These are phyloP conservation scores for Neofusicoccum ribis DNA, from an alignment of 2,329 filamentous ascomycete species.

Conservation along the genomic window DNA sequence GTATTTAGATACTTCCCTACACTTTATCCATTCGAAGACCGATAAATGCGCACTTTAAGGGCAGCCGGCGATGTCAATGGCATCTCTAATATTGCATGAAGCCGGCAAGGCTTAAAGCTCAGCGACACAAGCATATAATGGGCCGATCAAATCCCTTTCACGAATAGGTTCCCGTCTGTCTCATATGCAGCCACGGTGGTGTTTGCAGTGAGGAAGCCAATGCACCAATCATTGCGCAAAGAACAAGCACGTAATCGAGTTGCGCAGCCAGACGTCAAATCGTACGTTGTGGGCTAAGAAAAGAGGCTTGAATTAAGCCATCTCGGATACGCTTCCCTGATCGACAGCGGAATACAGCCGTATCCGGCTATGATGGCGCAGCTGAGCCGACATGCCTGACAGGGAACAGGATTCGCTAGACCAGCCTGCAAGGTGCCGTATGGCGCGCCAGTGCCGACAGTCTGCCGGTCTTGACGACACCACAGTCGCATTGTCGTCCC, in stretches of 20 bases:
- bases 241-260: not conserved
- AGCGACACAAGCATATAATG: too few relatives aligned
- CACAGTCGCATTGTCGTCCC: not conserved
- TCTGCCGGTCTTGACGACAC: not conserved
- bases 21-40: too few relatives aligned
- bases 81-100: too few relatives aligned
- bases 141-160: too few relatives aligned
- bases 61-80: too few relatives aligned
- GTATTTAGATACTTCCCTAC: too few relatives aligned
- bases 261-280: not conserved
- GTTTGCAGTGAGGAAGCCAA: not conserved
- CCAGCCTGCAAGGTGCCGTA: not conserved
- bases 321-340: not conserved
- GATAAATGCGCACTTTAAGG: too few relatives aligned
- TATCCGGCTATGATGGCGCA: conserved; percentile 6
- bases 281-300: not conserved
- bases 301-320: not conserved
- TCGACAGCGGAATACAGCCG: conserved; percentile 5
- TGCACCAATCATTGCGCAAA: not conserved
- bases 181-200: too few relatives aligned
- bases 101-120: too few relatives aligned
- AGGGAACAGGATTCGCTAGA: not conserved
- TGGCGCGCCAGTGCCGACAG: not conserved
- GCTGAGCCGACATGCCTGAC: not conserved
- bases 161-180: too few relatives aligned